Evolutionary conservation across 129 eudicot species (phyloP).

Genomic region (Flaveria linearis): DNA sequence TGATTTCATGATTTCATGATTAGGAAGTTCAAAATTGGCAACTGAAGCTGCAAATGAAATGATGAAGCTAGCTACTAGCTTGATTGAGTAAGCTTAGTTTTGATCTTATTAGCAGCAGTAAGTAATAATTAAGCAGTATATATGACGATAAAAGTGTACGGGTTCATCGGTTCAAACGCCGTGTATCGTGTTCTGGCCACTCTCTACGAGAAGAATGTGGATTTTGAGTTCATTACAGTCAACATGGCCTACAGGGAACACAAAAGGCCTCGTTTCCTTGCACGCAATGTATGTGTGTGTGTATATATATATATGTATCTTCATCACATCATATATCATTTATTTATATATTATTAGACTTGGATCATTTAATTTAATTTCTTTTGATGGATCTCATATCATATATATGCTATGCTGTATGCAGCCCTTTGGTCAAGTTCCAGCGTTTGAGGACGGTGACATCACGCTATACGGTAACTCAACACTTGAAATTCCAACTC

Average conservation of each 20-base stretch:
- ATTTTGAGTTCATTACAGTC: slow-evolving; percentile 39
- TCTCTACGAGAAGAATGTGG: slow-evolving; percentile 53
- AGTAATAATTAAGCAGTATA: neutral
- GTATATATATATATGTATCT: neutral
- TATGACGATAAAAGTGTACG: slow-evolving; percentile 49
- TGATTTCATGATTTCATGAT: too few species aligned
- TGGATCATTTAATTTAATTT: slow-evolving; percentile 1
- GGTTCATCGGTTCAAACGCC: slow-evolving; percentile 42
- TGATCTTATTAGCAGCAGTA: too few species aligned
- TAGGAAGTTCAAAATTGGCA: too few species aligned
- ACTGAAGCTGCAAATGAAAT: too few species aligned
- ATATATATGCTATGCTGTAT: neutral
- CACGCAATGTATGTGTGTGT: slow-evolving; percentile 43
- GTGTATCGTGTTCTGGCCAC: slow-evolving; percentile 42
- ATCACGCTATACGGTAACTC: slow-evolving; percentile 47
- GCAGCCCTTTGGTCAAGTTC: slow-evolving; percentile 72
- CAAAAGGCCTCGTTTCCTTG: slow-evolving; percentile 37
- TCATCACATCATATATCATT: too few species aligned
- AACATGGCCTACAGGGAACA: slow-evolving; percentile 41
- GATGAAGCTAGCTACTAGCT: too few species aligned
- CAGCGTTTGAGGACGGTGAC: slow-evolving; percentile 57
- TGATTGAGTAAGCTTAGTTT: too few species aligned
- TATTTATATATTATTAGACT: neutral
- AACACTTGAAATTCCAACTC: neutral
- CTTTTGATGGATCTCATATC: neutral